Evolutionary conservation across 768 basidiomycete species (phyloP), one percentile per base, ranked within the genome.

Genomic region (Lactarius sanguifluus): DNA sequence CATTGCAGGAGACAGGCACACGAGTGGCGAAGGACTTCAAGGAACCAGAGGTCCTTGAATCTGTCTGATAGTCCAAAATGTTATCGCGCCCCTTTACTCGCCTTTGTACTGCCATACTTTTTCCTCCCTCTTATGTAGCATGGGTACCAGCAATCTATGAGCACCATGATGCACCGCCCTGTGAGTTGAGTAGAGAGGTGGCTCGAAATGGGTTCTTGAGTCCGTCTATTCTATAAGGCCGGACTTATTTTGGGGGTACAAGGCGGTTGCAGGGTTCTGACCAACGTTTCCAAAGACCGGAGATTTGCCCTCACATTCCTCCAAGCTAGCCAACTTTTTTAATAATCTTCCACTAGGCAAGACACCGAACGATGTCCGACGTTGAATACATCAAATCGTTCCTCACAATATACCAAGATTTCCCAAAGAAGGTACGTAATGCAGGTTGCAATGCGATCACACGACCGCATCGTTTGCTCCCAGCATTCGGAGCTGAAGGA

Each of bases 21-120:
- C 90, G 92, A 79, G 89, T 96, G 62, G 91, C 84, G 65, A 94
- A 92, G 83, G 95, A 96, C 77, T 98, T 96, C 85, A 95, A 96
- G 85, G 96, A 98, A 86, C 96, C 96, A 55, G 93, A 94, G 81
- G 85, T 95, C 73, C 86, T 92, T 64, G 91, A 91, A 76, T 88
- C 92, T 72, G 96, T 98, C 68, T 98, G 87, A 88, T 58, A 56
- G 61, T 28, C 32, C 58, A 62, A 81, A 75, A 52, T 68, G 47
- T 63, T 5, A 52, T 52, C 50, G 52, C 57, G 30, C 58, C 41
- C 41, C 55, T 64, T 60, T 69, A 59, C 43, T 62, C 67, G 61
- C 55, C 61, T 61, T 56, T 70, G 70, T 71, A 65, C 59, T 64
- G 64, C 30, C 64, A 71, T 71, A 18, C 63, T 73, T 72, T 73